phyloP scores from a whole-genome alignment of 257 asterid species.

The Solanum peruvianum region DNA sequence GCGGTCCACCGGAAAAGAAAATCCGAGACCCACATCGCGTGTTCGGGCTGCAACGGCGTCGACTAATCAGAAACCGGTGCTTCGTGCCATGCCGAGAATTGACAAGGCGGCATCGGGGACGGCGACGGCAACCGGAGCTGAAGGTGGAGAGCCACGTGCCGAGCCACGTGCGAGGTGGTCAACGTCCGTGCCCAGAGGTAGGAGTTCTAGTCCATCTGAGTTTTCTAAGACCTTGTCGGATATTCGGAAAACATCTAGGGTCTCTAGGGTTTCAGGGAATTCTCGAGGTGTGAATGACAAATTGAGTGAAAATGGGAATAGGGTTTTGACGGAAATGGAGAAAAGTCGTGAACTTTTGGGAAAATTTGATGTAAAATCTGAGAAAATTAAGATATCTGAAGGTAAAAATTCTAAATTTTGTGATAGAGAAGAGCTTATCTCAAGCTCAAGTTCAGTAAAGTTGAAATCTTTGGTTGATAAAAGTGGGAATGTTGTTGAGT shows the following conservation, averaged over 20 bases:
- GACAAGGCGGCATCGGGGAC: conserved; percentile 27
- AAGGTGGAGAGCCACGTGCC: conserved; percentile 2
- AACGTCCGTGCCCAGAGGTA: conserved; percentile 66
- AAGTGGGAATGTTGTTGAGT: conserved; percentile 11
- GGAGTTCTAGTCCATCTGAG: conserved; percentile 72
- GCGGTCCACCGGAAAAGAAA: conserved; percentile 53
- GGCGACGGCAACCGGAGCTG: conserved; percentile 3
- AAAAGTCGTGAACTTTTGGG: neutral
- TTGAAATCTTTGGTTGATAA: conserved; percentile 8
- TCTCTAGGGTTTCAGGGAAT: conserved; percentile 23
- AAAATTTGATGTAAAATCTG: neutral
- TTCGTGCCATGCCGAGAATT: conserved; percentile 43
- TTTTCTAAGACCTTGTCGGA: conserved; percentile 34
- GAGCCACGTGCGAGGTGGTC: conserved; percentile 47
- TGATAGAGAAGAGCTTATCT: conserved; percentile 12
- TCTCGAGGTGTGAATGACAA: conserved; percentile 9
- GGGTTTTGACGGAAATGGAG: neutral
- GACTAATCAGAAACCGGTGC: conserved; percentile 33
- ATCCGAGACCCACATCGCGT: conserved; percentile 46
- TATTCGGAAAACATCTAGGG: conserved; percentile 26
- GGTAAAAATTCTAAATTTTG: neutral
- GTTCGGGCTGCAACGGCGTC: conserved; percentile 31
- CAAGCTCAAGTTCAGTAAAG: conserved; percentile 17
- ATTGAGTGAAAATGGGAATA: neutral
- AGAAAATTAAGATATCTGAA: conserved; percentile 6